Base-by-base conservation (phyloP, 2,329 filamentous ascomycete genomes). In the Immersiporthe knoxdaviesiana region DNA sequence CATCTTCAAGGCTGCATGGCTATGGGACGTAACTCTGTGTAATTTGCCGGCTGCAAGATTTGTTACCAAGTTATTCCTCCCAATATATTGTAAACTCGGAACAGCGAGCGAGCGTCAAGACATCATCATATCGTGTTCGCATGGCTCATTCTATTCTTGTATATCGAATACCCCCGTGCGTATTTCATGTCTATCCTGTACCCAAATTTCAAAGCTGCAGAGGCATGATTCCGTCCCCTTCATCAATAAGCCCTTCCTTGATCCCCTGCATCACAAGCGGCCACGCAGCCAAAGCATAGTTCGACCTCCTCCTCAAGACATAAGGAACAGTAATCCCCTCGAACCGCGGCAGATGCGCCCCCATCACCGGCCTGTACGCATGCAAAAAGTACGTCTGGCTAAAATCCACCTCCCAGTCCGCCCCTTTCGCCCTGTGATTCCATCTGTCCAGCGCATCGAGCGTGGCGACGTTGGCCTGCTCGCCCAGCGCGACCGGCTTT, bases 261-360 rank as follows among this genome's bases (percentile, higher is more conserved):
- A 68, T 72, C 18, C 63, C 73, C 35, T 66, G 68, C 47, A 74
- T 60, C 14, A 75, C 71, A 21, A 77, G 69, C n/a, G 70, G 71
- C 76, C 76, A 77, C 16, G 73, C 73, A 41, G 65, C 68, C 56
- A 67, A 37, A n/a, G 68, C 68, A 61, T 70, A 70, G 16, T 70
- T 70, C 18, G 65, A 67, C 18, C 62, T 63, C 18, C 68, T 60
- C 30, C 65, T 37, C 61, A 70, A 47, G 1, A 70, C 30, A 10
- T 70, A 70, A 35, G 47, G 60, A 21, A 70, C 50, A 6, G 16
- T 61, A 3, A 70, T 27, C 10, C 65, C 68, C 3, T 56, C 50
- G 18, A 62, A 65, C 1, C 60, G 50, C 32, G 56, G 32, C 37
- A n/a, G n/a, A 78, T 68, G 50, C 41, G 37, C 52, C 67, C 21